Conservation (phyloP, 352 stramenopile species). For the Plasmopara muralis region DNA sequence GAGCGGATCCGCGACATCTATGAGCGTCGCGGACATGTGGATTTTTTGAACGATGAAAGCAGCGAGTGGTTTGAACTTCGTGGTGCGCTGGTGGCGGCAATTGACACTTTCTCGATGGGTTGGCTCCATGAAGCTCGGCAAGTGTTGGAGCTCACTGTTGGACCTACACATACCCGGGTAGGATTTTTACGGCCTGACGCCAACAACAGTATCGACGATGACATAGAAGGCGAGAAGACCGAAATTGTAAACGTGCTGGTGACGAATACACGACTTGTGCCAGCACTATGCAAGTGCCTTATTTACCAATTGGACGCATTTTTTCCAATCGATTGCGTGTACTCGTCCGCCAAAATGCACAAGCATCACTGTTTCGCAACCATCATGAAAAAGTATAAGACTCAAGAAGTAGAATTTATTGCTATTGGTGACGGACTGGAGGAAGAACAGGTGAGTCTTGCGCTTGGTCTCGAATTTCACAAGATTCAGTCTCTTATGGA, state of each 20-base stretch:
- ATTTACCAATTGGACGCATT: slow-evolving; percentile 74
- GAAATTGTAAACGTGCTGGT: slow-evolving; percentile 74
- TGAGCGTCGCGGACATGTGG: slow-evolving; percentile 48
- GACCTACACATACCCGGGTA: slow-evolving; percentile 1
- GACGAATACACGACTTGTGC: slow-evolving; percentile 76
- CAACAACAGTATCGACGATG: slow-evolving; percentile 4
- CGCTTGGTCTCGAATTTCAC: slow-evolving; percentile 64
- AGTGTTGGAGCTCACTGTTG: slow-evolving; percentile 46
- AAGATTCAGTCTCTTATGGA: slow-evolving; percentile 65
- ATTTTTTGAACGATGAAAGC: slow-evolving; percentile 55
- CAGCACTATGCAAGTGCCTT: slow-evolving; percentile 76
- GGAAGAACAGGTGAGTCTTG: slow-evolving; percentile 67
- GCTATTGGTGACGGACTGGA: slow-evolving; percentile 72
- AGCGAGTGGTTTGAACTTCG: slow-evolving; percentile 71
- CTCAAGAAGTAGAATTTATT: slow-evolving; percentile 51
- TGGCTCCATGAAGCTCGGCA: slow-evolving; percentile 61
- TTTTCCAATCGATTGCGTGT: slow-evolving; percentile 70
- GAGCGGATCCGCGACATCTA: slow-evolving; percentile 72
- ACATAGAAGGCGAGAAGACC: slow-evolving; percentile 21
- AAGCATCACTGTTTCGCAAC: slow-evolving; percentile 74
- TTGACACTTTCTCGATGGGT: slow-evolving; percentile 63
- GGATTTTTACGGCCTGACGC: slow-evolving; percentile 1
- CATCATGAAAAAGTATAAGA: slow-evolving; percentile 54
- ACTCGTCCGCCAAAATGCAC: slow-evolving; percentile 72
- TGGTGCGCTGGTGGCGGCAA: slow-evolving; percentile 55